Base-by-base conservation (phyloP, 1,284 basidiomycete species). In the Malassezia nana region DNA sequence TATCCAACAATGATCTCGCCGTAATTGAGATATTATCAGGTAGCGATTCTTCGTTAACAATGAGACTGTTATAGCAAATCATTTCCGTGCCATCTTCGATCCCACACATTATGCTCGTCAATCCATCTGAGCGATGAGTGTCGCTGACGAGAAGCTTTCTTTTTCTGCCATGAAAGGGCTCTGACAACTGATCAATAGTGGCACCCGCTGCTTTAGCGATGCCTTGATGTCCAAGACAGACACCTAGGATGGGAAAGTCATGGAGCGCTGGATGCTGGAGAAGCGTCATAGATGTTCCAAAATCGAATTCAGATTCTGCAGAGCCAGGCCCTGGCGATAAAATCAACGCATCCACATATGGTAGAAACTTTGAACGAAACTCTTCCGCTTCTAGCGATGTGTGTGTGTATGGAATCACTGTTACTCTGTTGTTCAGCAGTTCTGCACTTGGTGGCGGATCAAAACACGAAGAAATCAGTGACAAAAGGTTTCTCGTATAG, bases 161-260 rank as follows among this genome's bases (percentile, higher is more conserved):
- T 25, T 52, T 54, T 9, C 62, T 55, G 3, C 69, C 71, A 50
- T 72, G 69, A 1, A 51, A 64, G 54, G 24, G 68, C 51, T 39
- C 55, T 55, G 33, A 39, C 31, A 38, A 65, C 53, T 62, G 56
- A 3, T 46, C 55, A 24, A 69, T 57, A 12, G 45, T 50, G 0
- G 83, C 89, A 10, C 89, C 89, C 61, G 81, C 83, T 46, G 84
- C 84, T 7, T 86, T 78, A 0, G 82, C 86, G 30, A 96, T 79
- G 55, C 89, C 91, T 74, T 96, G 92, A 50, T 91, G 81, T 0
- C 92, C 92, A 10, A 96, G 79, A 68, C 91, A 96, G 3, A 96
- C 84, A 2, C 88, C 88, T 57, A 91, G 85, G 38, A 88, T 80
- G 1, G 88, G 88, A 1, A 85, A 53, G 29, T 78, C 64, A 1